phyloP scores from a whole-genome alignment of 1,139 yeast species.

The Debaryomycetaceae sp. region DNA sequence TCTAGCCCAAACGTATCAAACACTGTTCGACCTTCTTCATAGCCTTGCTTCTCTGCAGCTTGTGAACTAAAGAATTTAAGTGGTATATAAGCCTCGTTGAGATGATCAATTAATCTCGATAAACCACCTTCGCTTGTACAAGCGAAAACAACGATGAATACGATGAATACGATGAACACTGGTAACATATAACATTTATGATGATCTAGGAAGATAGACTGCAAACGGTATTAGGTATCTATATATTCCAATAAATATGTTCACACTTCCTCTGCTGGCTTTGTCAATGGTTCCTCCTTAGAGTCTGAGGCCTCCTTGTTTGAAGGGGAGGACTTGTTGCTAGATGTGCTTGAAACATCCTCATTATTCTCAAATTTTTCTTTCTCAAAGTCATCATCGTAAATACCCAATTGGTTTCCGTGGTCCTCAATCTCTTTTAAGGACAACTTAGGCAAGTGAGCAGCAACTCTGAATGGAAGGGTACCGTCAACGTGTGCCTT shows the following conservation, averaged over 20 bases:
- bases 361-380: slow-evolving; percentile 31
- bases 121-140: no score
- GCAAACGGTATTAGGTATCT: background rate
- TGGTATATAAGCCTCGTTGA: no score
- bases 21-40: no score
- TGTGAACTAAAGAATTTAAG: no score
- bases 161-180: no score
- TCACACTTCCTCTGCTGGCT: background rate
- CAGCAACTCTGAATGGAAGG: slow-evolving; percentile 48
- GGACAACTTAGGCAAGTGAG: slow-evolving; percentile 43
- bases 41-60: no score
- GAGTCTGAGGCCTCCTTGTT: slow-evolving; percentile 13
- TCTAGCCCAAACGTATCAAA: background rate
- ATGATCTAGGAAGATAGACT: no score
- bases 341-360: slow-evolving; percentile 19
- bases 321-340: slow-evolving; percentile 15
- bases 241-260: background rate
- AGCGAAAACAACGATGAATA: no score
- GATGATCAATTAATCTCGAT: no score
- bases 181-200: no score
- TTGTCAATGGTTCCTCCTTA: background rate
- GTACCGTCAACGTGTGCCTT: slow-evolving; percentile 43
- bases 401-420: slow-evolving; percentile 45
- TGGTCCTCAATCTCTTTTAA: slow-evolving; percentile 44
- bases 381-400: slow-evolving; percentile 39